Evolutionary conservation across 2,329 filamentous ascomycete species (phyloP).

Genomic region (Arthroderma sp.): DNA sequence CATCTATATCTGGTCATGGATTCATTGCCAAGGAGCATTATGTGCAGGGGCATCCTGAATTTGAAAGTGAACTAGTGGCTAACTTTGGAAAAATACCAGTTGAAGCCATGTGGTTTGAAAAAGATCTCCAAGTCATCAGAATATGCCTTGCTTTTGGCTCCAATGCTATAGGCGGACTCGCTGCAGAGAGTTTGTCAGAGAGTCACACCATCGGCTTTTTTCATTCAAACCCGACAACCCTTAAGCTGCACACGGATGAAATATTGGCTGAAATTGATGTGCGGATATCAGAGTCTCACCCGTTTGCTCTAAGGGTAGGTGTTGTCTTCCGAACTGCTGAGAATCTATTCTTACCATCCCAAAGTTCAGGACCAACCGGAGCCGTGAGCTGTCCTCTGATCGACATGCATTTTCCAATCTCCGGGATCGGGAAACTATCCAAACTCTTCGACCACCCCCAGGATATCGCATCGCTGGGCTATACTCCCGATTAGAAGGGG

Average conservation of each 20-base stretch:
- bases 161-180: neutral
- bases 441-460: conserved; percentile 3
- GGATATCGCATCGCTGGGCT: conserved; percentile 1
- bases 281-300: neutral
- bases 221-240: neutral
- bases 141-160: neutral
- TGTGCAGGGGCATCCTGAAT: neutral
- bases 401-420: neutral
- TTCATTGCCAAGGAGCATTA: conserved; percentile 2
- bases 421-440: neutral
- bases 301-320: conserved; percentile 2
- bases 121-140: conserved; percentile 2
- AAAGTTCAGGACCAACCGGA: conserved; percentile 1
- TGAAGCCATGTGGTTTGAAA: conserved; percentile 4
- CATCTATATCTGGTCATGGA: conserved; percentile 2
- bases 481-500: neutral
- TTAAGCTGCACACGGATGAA: conserved; percentile 1
- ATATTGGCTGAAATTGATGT: conserved; percentile 4
- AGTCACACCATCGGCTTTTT: neutral
- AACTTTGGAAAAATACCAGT: neutral
- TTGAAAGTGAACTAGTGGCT: no score
- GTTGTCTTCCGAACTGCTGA: neutral
- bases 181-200: neutral
- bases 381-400: conserved; percentile 2
- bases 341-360: neutral